Evolutionary conservation across 257 asterid genomes (phyloP), one percentile per base, ranked within the genome.

Genomic region (Solanum commersonii): DNA sequence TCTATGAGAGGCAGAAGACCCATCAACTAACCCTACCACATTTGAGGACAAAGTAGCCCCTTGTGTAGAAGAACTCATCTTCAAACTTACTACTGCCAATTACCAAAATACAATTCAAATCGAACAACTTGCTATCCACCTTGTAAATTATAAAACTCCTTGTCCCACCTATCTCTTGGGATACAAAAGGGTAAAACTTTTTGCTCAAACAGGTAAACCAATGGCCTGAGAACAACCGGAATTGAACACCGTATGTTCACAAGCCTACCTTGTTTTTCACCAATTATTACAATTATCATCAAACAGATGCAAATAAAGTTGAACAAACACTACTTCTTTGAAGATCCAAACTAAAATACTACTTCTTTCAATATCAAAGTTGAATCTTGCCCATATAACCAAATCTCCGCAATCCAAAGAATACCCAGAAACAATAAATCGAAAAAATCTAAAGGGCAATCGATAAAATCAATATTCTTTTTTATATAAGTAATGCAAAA

Each of bases 121-220:
- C 49, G 74, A 73, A 86, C 31, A 40, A 63, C 82, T 65, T 34
- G 81, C 89, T 94, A 95, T 86, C 96, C 98, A 49, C 96, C 97
- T 88, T 93, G 98, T 87, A 97, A 89, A 92, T 92, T 90, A 85
- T 91, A 97, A 86, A 96, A 94, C 90, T 92, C 98, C 94, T 94
- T 97, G 91, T 95, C 98, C 98, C 99, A 95, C 92, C 94, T 94
- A 89, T 94, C 96, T 90, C 93, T 92, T 56, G 94, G 90, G 87
- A 92, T 88, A 88, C 92, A 93, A 86, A 94, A 92, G 49, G 88
- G 76, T 67, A 95, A 90, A 65, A 87, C 92, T 86, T 92, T 90
- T 89, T 91, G 93, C 92, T 88, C 96, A 87, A 91, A 82, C 44
- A 33, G 22, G 74, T 68, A 68, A 68, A 93, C 92, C 89, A 89